Evolutionary conservation across 345 rosid species (phyloP), one percentile per base, ranked within the genome.

Genomic region (Hibiscus trionum): DNA sequence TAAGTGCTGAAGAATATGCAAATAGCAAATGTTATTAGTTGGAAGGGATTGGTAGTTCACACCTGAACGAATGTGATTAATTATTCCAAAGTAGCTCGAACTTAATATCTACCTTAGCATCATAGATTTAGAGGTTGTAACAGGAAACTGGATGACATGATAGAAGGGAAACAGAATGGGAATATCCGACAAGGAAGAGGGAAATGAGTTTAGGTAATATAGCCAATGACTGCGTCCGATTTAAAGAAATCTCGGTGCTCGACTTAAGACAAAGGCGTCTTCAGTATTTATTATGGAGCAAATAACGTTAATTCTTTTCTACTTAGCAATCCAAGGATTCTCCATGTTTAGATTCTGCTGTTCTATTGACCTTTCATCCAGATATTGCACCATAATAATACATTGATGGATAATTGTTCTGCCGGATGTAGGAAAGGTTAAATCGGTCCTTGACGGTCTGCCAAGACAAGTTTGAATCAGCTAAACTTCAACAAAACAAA

Each of bases 381-480:
- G 16, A 59, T 42, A 7, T 39, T 59, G 11, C 27, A 47, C 29
- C 50, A 21, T 56, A 8, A 35, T 70, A 27, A 15, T 69, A 15
- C 33, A 35, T 3, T 57, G 65, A 58, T 17, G 29, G 53, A 64
- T 19, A 21, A 7, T 58, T 76, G 74, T 72, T 14, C 7, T 26
- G 24, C 17, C 75, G 29, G 58, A 76, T 81, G 66, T 81, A 94
- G 97, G 97, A 94, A 86, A 84, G 90, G 77, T 29, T 94, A 79
- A 90, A 84, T 76, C 83, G 97, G 77, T 83, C 98, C 70, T 46
- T 94, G 62, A 83, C 85, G 92, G 98, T 94, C 69, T 94, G 97
- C 86, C 95, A 88, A 80, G 97, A 91, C 72, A 94, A 82, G 74
- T 90, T 84, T 72, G 96, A 94, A 79, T 71, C 88, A 61, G 82